phyloP scores from a whole-genome alignment of 345 rosid genomes.

The Gossypium sturtianum region DNA sequence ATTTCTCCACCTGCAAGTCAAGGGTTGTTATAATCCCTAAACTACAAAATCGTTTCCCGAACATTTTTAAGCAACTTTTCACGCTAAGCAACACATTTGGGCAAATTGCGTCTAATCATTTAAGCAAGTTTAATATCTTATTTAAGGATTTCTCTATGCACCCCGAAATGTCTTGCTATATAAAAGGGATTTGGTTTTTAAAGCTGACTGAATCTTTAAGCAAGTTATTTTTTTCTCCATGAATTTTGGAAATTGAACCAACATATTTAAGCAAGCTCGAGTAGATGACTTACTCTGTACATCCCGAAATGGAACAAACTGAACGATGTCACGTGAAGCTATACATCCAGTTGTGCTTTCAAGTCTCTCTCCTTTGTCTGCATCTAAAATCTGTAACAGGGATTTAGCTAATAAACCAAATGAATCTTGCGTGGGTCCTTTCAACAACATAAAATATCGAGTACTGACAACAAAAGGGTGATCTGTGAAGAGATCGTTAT shows the following conservation, averaged over 20 bases:
- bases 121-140: no score
- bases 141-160: neutral
- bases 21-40: neutral
- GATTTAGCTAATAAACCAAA: neutral
- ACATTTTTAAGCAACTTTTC: no score
- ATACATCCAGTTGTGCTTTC: conserved; percentile 76
- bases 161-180: neutral
- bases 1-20: conserved; percentile 63
- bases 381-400: conserved; percentile 62
- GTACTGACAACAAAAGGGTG: neutral
- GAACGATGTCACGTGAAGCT: conserved; percentile 93
- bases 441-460: neutral
- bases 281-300: conserved; percentile 57
- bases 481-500: neutral
- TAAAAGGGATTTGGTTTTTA: neutral
- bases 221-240: neutral
- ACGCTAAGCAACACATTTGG: no score
- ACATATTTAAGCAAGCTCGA: neutral
- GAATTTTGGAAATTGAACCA: neutral
- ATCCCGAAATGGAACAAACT: conserved; percentile 76
- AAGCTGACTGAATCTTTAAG: neutral
- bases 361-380: conserved; percentile 80
- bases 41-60: neutral
- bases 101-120: no score
- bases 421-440: neutral